A percentile compares a stretch with the other conserved stretches of the same genome.
Evolutionary conservation across 1,284 basidiomycete species (phyloP).

Genomic region (Sanghuangporus sanghuang): DNA sequence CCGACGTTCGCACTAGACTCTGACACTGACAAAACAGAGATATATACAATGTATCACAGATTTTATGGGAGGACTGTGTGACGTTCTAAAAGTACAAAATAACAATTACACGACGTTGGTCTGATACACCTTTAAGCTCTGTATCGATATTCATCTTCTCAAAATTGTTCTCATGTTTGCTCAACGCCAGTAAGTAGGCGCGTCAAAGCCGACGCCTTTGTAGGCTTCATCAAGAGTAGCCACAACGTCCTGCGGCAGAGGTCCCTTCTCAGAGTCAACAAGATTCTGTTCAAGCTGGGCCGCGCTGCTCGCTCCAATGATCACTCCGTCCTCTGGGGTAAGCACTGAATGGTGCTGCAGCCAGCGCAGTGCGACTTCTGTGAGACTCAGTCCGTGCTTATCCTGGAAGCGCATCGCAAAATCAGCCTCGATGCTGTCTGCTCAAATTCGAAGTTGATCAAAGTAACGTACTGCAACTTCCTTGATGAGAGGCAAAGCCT

Average conservation of each 20-base stretch:
- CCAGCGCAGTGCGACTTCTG: constrained; percentile 43
- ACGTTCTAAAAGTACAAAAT: not conserved
- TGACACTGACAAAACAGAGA: not conserved
- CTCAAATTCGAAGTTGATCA: not conserved
- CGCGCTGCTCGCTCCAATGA: constrained; percentile 35
- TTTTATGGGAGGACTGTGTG: not conserved
- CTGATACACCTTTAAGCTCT: not conserved
- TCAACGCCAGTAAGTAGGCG: constrained; percentile 48
- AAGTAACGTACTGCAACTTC: constrained; percentile 27
- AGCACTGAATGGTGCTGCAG: constrained; percentile 41
- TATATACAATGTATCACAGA: not conserved
- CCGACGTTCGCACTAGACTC: no score
- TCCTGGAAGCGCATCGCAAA: constrained; percentile 24
- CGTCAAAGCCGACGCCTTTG: constrained; percentile 36
- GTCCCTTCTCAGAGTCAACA: constrained; percentile 40
- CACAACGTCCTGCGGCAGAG: constrained; percentile 45
- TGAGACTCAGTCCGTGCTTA: constrained; percentile 35
- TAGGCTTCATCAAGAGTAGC: constrained; percentile 48
- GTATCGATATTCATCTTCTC: not conserved
- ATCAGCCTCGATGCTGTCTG: not conserved
- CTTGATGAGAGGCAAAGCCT: constrained; percentile 39
- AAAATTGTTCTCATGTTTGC: not conserved
- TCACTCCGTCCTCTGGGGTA: constrained; percentile 35
- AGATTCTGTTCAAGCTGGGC: constrained; percentile 35
- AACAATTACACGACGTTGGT: not conserved